Conservation (phyloP, 106 monocot species). For the Dioscorea zingiberensis region DNA sequence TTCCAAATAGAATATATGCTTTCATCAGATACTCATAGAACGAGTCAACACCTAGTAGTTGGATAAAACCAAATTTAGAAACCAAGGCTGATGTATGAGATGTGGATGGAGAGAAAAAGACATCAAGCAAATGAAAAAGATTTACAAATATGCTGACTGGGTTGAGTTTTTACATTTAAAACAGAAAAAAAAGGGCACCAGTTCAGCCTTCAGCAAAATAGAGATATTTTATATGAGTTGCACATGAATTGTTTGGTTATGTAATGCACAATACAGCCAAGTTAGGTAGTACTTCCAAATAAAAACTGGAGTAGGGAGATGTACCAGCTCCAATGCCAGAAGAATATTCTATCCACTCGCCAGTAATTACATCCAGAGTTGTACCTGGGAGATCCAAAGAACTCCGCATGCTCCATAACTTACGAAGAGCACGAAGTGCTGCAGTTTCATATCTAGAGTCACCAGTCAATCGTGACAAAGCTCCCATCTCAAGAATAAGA, state of each 20-base stretch:
- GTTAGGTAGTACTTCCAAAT: no score
- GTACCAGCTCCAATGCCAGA: conserved; percentile 94
- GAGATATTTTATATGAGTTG: no score
- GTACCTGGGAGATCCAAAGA: conserved; percentile 88
- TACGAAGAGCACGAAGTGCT: conserved; percentile 76
- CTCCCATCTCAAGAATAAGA: conserved; percentile 98
- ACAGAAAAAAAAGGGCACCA: no score
- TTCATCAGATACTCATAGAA: conserved; percentile 95
- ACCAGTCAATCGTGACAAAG: conserved; percentile 73
- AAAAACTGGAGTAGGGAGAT: conserved; percentile 5
- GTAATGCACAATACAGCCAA: no score
- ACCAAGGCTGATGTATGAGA: background rate
- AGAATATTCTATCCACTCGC: conserved; percentile 87
- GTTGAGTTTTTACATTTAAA: no score
- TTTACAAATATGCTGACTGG: no score
- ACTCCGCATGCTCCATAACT: conserved; percentile 97
- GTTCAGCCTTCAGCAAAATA: no score
- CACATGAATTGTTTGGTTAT: no score
- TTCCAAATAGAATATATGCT: conserved; percentile 92
- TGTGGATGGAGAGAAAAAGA: no score
- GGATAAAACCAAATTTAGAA: background rate
- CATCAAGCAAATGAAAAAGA: no score
- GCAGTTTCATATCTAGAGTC: conserved; percentile 71
- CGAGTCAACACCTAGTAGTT: conserved; percentile 78
- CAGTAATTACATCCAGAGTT: conserved; percentile 77